Conservation (phyloP, 2,329 filamentous ascomycete genomes). For the Fusarium tuaranense region DNA sequence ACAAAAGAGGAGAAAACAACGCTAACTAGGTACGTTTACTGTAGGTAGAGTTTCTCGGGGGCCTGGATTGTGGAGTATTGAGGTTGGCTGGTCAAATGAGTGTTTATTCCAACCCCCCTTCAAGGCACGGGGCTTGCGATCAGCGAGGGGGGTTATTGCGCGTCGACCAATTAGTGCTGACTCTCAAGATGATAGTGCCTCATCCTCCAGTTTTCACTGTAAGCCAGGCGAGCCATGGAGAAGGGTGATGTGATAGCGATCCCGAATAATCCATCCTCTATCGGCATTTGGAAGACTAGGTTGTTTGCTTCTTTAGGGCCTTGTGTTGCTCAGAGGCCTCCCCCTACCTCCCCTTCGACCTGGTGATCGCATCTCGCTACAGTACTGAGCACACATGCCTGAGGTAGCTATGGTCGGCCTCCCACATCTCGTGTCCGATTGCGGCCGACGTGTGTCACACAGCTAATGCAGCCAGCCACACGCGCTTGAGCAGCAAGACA, state of each 20-base stretch:
- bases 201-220: not conserved
- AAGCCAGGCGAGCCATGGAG: not conserved
- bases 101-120: not conserved
- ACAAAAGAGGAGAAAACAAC: not conserved
- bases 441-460: not conserved
- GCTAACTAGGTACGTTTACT: not conserved
- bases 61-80: not conserved
- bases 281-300: not conserved
- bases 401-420: not conserved
- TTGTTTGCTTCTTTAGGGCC: not conserved
- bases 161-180: not conserved
- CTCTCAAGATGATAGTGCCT: not conserved
- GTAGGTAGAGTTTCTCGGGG: not conserved
- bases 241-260: not conserved
- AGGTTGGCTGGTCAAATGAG: not conserved
- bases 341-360: not conserved
- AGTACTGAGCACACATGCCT: not conserved
- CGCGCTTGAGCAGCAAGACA: not conserved
- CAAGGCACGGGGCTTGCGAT: not conserved
- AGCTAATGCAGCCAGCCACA: not conserved
- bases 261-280: not conserved
- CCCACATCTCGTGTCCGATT: not conserved
- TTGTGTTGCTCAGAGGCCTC: not conserved
- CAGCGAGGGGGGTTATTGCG: not conserved
- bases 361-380: not conserved